Conservation (phyloP, 2,329 filamentous ascomycete species). For the Cladorrhinum sp. region DNA sequence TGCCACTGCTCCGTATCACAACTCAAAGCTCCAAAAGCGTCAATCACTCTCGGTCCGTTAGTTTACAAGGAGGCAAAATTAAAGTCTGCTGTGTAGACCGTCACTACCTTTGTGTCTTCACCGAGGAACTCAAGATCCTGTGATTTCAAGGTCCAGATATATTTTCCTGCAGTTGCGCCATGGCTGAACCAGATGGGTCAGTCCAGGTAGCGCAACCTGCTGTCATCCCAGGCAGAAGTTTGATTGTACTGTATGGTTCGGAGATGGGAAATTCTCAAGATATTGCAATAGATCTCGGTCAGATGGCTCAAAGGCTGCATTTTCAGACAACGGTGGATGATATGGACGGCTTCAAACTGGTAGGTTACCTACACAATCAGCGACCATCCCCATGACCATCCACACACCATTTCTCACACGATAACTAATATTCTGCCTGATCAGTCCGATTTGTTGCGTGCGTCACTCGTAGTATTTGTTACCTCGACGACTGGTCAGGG, state of each 20-base stretch:
- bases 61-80: too few relatives aligned
- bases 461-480: slow-evolving; percentile 69
- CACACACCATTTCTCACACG: not conserved
- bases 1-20: not conserved
- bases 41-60: too few relatives aligned
- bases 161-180: not conserved
- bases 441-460: slow-evolving; percentile 48
- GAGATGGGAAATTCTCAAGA: slow-evolving; percentile 95
- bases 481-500: slow-evolving; percentile 94
- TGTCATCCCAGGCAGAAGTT: slow-evolving; percentile 34
- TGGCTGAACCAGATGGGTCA: not conserved
- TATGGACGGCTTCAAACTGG: slow-evolving; percentile 72
- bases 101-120: too few relatives aligned
- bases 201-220: slow-evolving; percentile 9
- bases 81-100: too few relatives aligned
- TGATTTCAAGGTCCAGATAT: too few relatives aligned
- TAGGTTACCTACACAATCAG: slow-evolving; percentile 43
- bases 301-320: slow-evolving; percentile 70
- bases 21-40: too few relatives aligned
- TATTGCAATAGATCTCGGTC: slow-evolving; percentile 78
- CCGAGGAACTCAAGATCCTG: too few relatives aligned
- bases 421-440: not conserved
- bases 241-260: slow-evolving; percentile 83
- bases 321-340: slow-evolving; percentile 74
- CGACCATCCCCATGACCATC: not conserved